Evolutionary conservation across 2,329 filamentous ascomycete genomes (phyloP), one percentile per base, ranked within the genome.

Genomic region (Colletotrichum filicis): DNA sequence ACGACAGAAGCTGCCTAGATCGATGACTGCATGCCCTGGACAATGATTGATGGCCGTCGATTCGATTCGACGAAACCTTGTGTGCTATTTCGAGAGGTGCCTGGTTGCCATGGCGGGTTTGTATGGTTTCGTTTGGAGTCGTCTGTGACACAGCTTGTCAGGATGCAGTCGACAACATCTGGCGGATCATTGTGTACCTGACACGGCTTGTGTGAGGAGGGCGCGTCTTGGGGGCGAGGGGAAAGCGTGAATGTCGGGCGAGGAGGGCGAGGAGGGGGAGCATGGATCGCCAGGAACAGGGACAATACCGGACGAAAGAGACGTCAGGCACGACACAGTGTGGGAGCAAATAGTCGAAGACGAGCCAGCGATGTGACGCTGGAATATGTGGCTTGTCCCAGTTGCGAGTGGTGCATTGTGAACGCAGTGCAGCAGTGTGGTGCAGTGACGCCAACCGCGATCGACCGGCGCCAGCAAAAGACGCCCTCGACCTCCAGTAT

Each of bases 231-330:
- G 49, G 46, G 42, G 8, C 16, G 42, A 22, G 42, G 19, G 42
- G 42, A 49, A 22, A n/a, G 42, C 37, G 37, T 42, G 37, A 42
- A 42, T 3, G 30, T 35, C 26, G 30, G 37, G 52, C 32, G 59
- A 24, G 19, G 46, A 28, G 37, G 37, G 64, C 55, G 66, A 42
- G 65, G 65, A 32, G 26, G 26, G 14, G 70, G 37, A 42, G 64
- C 60, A 71, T 60, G 60, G 66, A 65, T 73, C 55, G 55, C 61
- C 71, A 73, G 60, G 61, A 55, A 71, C 66, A 49, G 56, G 58
- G 67, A 70, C 66, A 53, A 22, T 19, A 55, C n/a, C 37, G 49
- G 30, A 26, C 35, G 22, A 22, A 32, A 46, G 37, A 53, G 42
- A 49, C 42, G 42, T 49, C 19, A 49, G 42, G 42, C 22, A 49